Percentiles rank a stretch among this genome's conserved stretches.
These are phyloP conservation scores for Dryas octopetala DNA, from an alignment of 306 rosid species.

Conservation along the genomic window DNA sequence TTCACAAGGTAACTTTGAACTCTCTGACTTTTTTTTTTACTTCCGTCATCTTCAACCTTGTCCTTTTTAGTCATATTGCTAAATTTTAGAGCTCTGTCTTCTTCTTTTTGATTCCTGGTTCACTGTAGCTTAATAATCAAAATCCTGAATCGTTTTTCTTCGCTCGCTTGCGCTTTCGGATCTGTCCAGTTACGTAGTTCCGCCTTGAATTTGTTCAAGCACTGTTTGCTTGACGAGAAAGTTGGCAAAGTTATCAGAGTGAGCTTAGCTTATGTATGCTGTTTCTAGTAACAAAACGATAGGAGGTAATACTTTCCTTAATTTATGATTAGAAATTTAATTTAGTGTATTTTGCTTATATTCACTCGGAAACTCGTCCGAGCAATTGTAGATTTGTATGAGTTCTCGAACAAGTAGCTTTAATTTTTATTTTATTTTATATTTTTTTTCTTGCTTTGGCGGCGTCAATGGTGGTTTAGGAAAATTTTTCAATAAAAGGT, in stretches of 20 bases:
- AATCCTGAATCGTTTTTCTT: not conserved
- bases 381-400: not conserved
- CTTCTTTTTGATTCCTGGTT: not conserved
- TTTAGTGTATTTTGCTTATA: not conserved
- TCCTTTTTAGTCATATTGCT: constrained; percentile 11
- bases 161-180: constrained; percentile 31
- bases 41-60: constrained; percentile 14
- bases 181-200: constrained; percentile 33
- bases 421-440: not conserved
- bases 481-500: not conserved
- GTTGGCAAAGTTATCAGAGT: not conserved
- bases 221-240: constrained; percentile 28
- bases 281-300: not conserved
- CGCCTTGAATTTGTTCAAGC: constrained; percentile 3
- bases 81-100: not conserved
- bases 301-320: not conserved
- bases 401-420: not conserved
- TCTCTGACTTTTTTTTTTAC: constrained; percentile 12
- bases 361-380: too few relatives aligned
- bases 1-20: constrained; percentile 41
- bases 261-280: not conserved
- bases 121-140: not conserved
- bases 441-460: not conserved
- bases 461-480: not conserved
- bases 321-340: not conserved